Percentiles rank a stretch among this genome's conserved stretches.
phyloP scores from a whole-genome alignment of 1,284 basidiomycete species.

The Pascua sp. region DNA sequence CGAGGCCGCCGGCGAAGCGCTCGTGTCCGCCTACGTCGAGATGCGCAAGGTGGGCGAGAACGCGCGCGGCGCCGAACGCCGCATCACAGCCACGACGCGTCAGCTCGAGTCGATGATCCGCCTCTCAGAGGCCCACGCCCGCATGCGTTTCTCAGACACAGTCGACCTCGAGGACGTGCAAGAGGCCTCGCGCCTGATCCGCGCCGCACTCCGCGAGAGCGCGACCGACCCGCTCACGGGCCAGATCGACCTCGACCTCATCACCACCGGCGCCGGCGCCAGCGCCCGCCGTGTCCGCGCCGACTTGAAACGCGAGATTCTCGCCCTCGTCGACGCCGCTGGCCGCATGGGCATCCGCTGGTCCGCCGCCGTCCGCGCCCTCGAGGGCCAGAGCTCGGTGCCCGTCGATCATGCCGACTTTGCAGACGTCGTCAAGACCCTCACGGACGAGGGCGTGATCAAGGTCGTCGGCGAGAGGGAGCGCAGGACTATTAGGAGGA shows the following conservation, averaged over 20 bases:
- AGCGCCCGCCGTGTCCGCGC: slow-evolving; percentile 76
- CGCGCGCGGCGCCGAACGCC: slow-evolving; percentile 77
- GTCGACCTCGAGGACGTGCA: slow-evolving; percentile 84
- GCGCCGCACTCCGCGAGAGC: slow-evolving; percentile 88
- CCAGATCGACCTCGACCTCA: slow-evolving; percentile 84
- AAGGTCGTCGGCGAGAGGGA: slow-evolving; percentile 84
- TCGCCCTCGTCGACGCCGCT: slow-evolving; percentile 64
- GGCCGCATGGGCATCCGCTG: slow-evolving; percentile 68
- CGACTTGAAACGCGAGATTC: slow-evolving; percentile 72
- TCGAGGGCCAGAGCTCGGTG: slow-evolving; percentile 76
- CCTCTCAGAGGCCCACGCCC: slow-evolving; percentile 91
- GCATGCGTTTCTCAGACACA: slow-evolving; percentile 83
- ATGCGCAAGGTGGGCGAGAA: slow-evolving; percentile 91
- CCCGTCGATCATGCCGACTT: slow-evolving; percentile 74
- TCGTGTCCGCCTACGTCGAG: slow-evolving; percentile 85
- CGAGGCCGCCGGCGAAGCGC: slow-evolving; percentile 76
- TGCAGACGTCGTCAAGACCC: slow-evolving; percentile 67
- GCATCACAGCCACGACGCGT: slow-evolving; percentile 96
- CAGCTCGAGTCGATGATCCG: slow-evolving; percentile 98
- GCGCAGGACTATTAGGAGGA: slow-evolving; percentile 65
- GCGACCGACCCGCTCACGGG: slow-evolving; percentile 94
- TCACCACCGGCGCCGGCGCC: slow-evolving; percentile 87
- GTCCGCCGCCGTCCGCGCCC: slow-evolving; percentile 67
- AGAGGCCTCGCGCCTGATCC: slow-evolving; percentile 89
- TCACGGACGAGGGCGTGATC: slow-evolving; percentile 75